A percentile compares a stretch with the other conserved stretches of the same genome.
Evolutionary conservation across 441 rosid genomes (phyloP).

Genomic region (Gossypium aridum): DNA sequence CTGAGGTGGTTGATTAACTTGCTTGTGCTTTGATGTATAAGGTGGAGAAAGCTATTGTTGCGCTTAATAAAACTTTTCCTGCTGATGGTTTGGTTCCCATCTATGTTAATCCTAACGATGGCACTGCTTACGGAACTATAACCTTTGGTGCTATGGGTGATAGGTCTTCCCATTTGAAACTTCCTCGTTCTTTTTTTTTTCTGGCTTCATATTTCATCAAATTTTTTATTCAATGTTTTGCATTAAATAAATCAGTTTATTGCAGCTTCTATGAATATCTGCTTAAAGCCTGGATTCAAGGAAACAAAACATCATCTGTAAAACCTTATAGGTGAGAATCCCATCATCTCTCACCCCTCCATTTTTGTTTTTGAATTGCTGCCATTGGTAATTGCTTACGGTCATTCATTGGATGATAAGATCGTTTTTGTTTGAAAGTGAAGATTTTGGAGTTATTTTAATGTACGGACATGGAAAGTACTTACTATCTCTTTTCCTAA

Average conservation of each 20-base stretch:
- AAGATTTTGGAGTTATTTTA: background rate
- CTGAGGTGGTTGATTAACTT: background rate
- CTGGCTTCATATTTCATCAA: background rate
- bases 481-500: background rate
- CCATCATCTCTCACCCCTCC: background rate
- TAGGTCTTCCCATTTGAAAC: conserved; percentile 40
- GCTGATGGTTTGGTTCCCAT: conserved; percentile 94
- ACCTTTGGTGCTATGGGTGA: conserved; percentile 99
- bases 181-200: background rate
- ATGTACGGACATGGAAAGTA: background rate
- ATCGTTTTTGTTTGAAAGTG: background rate
- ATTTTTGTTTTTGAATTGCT: background rate
- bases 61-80: conserved; percentile 69
- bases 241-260: background rate
- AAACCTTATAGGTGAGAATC: conserved; percentile 63
- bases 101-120: conserved; percentile 65
- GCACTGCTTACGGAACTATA: conserved; percentile 50
- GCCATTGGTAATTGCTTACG: background rate
- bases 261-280: conserved; percentile 96
- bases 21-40: conserved; percentile 22
- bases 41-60: conserved; percentile 78
- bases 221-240: background rate
- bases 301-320: conserved; percentile 72
- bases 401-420: background rate
- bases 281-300: conserved; percentile 97